Evolutionary conservation across 2,329 filamentous ascomycete species (phyloP), one percentile per base, ranked within the genome.

Genomic region (Colletotrichum abscissum): DNA sequence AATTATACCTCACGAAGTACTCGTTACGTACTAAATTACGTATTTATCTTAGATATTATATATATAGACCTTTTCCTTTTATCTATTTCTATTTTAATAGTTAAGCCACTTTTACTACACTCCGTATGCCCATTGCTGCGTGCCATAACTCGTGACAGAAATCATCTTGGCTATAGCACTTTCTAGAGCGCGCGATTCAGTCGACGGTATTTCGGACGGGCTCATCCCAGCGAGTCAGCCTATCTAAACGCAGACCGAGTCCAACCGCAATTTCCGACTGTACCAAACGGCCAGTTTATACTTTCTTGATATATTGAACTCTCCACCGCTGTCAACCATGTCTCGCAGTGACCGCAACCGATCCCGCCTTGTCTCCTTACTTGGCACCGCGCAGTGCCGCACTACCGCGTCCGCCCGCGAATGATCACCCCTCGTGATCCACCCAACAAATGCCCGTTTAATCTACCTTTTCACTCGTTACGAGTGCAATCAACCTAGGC

Each of bases 241-340:
- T 56, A 56, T 58, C 28, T 14, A 56, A 56, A 30, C 19, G 33
- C 1, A 28, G 42, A 22, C 56, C 11, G 63, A 62, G 56, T n/a
- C 35, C 11, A 49, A 11, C 49, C 24, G 57, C 16, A 67, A 72
- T 72, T 72, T 72, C 64, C 69, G 35, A 54, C 19, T 68, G 22
- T 12, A 33, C 22, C n/a, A 22, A 49, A 58, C n/a, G 35, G 14
- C n/a, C 57, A 55, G 30, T 63, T 72, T 68, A 72, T 56, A 63
- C 69, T 72, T 72, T 68, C 14, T 49, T 30, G 19, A 4, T 38
- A 68, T 58, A 68, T 67, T 58, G 58, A 52, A 19, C n/a, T 14
- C 38, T 57, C 68, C 24, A 69, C 38, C 28, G 11, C 28, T 19
- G 19, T 11, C 35, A 26, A n/a, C 33, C 19, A 33, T 67, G 38